Percentiles rank a stretch among this genome's conserved stretches.
phyloP scores from a whole-genome alignment of 1,284 basidiomycete species.

The Mycena sp. region DNA sequence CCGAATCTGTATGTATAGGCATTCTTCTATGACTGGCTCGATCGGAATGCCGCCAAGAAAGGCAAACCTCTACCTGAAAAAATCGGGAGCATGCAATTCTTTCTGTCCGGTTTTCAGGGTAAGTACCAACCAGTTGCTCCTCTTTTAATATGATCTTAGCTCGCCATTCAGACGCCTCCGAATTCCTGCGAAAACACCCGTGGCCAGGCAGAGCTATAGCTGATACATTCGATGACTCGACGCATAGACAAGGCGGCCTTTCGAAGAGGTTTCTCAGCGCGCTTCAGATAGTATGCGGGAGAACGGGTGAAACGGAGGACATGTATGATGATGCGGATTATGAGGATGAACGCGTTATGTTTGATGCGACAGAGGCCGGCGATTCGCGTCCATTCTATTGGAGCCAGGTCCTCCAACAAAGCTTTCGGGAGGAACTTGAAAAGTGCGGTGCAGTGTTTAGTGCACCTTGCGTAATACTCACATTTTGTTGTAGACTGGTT shows the following conservation, averaged over 20 bases:
- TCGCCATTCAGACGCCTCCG: constrained; percentile 78
- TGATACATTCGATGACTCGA: constrained; percentile 87
- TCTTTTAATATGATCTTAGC: not conserved
- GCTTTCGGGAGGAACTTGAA: constrained; percentile 88
- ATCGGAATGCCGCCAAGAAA: constrained; percentile 80
- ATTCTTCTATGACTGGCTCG: constrained; percentile 92
- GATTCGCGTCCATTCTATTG: constrained; percentile 79
- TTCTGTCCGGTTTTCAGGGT: constrained; percentile 87
- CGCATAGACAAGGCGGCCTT: constrained; percentile 70
- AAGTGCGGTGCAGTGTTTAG: constrained; percentile 59
- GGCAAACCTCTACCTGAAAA: constrained; percentile 85
- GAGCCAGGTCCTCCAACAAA: constrained; percentile 79
- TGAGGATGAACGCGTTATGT: constrained; percentile 73
- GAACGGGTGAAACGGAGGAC: constrained; percentile 75
- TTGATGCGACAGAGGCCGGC: constrained; percentile 66
- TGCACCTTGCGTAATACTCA: not conserved
- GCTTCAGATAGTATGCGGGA: constrained; percentile 81
- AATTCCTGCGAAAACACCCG: constrained; percentile 86
- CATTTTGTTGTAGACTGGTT: constrained; percentile 66
- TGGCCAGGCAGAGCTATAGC: constrained; percentile 87
- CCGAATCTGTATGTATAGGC: constrained; percentile 57
- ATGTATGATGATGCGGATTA: constrained; percentile 74
- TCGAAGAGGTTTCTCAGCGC: constrained; percentile 73
- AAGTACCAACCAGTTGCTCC: not conserved
- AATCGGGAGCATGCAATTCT: constrained; percentile 91